Evolutionary conservation across 2,329 filamentous ascomycete species (phyloP).

Genomic region (Colletotrichum liriopes): DNA sequence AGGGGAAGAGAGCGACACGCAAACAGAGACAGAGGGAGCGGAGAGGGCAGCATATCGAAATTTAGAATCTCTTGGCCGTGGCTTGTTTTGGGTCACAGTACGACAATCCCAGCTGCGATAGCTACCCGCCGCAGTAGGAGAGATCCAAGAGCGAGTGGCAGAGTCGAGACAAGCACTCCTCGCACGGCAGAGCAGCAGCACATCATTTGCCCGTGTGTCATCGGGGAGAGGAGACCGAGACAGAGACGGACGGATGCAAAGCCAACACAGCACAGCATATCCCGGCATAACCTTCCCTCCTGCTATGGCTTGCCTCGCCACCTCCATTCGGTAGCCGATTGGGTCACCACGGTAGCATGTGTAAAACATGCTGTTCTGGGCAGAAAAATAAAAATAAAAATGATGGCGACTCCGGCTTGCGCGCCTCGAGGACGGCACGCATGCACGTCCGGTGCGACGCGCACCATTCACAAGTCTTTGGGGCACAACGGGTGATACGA

Average conservation of each 20-base stretch:
- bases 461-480: conserved; percentile 17
- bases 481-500: conserved; percentile 1
- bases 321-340: background rate
- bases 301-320: conserved; percentile 5
- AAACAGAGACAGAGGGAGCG: conserved; percentile 16
- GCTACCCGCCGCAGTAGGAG: background rate
- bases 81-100: conserved; percentile 27
- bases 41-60: conserved; percentile 16
- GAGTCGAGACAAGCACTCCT: conserved; percentile 10
- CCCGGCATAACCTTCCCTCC: background rate
- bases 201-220: conserved; percentile 24
- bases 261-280: conserved; percentile 7
- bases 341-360: conserved; percentile 8
- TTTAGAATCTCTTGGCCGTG: conserved; percentile 35
- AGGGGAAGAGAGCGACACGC: background rate
- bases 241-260: background rate
- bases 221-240: background rate
- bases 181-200: conserved; percentile 19
- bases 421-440: conserved; percentile 18
- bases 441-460: conserved; percentile 24
- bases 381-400: background rate
- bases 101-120: conserved; percentile 7
- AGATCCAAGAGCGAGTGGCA: background rate
- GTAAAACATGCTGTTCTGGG: conserved; percentile 22
- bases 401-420: background rate